Conservation (phyloP, 495 filamentous ascomycete species). For the Endocarpon pusillum region DNA sequence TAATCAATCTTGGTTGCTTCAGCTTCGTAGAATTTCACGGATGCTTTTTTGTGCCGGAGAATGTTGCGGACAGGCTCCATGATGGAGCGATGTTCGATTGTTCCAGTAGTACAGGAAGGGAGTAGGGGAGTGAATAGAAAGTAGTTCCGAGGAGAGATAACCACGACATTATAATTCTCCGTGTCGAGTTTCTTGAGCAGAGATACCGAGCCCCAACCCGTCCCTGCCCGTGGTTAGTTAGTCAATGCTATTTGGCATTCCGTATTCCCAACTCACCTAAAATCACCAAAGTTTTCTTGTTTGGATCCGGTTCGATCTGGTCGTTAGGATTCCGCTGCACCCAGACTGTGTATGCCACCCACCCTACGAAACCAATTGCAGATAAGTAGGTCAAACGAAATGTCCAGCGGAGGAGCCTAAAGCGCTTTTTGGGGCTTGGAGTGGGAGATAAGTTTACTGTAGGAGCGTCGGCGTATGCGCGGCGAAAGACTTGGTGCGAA, state of each 20-base stretch:
- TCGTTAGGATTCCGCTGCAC: constrained; percentile 62
- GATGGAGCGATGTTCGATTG: constrained; percentile 96
- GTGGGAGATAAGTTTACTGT: constrained; percentile 10
- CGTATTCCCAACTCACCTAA: constrained; percentile 47
- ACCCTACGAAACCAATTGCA: constrained; percentile 45
- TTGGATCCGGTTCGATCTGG: constrained; percentile 63
- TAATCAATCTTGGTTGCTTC: constrained; percentile 94
- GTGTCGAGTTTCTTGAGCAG: constrained; percentile 97
- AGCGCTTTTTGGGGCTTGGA: constrained; percentile 29
- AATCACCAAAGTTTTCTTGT: constrained; percentile 94
- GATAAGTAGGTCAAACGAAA: constrained; percentile 67
- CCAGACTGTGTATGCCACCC: constrained; percentile 67
- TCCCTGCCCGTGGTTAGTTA: constrained; percentile 41
- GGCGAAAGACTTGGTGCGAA: constrained; percentile 20
- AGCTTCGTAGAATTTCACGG: constrained; percentile 94
- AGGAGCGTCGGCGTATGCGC: constrained; percentile 20
- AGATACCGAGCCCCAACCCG: constrained; percentile 92
- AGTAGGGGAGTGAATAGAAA: constrained; percentile 98
- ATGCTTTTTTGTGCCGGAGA: constrained; percentile 74
- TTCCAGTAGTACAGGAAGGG: constrained; percentile 90
- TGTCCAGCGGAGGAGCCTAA: constrained; percentile 41
- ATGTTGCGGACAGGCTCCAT: constrained; percentile 98
- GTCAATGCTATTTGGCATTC: background rate
- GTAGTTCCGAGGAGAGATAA: constrained; percentile 91
- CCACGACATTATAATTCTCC: constrained; percentile 94